A percentile compares a stretch with the other conserved stretches of the same genome.
Evolutionary conservation across 2,329 filamentous ascomycete genomes (phyloP).

Genomic region (Cadophora luteo-olivacea): DNA sequence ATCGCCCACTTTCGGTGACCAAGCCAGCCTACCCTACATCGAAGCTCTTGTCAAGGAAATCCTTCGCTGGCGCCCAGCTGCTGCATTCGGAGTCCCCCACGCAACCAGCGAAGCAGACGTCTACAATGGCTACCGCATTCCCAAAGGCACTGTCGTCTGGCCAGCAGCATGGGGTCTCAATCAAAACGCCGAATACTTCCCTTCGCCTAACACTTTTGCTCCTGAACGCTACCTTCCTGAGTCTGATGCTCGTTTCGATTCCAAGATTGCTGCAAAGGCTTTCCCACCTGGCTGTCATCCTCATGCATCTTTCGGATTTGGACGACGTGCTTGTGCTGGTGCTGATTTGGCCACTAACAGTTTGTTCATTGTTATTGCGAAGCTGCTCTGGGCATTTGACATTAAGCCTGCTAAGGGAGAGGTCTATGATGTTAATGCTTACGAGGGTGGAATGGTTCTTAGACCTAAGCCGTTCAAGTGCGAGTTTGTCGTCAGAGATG

Average conservation of each 20-base stretch:
- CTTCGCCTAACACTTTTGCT: slow-evolving; percentile 50
- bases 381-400: slow-evolving; percentile 19
- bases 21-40: slow-evolving; percentile 50
- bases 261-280: not conserved
- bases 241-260: slow-evolving; percentile 1
- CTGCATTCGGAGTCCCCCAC: slow-evolving; percentile 59
- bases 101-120: slow-evolving; percentile 57
- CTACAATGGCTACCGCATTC: slow-evolving; percentile 59
- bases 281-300: slow-evolving; percentile 9
- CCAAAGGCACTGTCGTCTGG: slow-evolving; percentile 46
- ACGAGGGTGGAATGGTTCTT: slow-evolving; percentile 3
- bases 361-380: slow-evolving; percentile 18
- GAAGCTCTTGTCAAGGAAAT: slow-evolving; percentile 54
- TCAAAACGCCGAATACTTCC: slow-evolving; percentile 47
- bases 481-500: slow-evolving; percentile 3
- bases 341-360: slow-evolving; percentile 15
- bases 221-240: slow-evolving; percentile 46
- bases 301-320: slow-evolving; percentile 16
- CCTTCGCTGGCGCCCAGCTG: slow-evolving; percentile 52
- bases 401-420: slow-evolving; percentile 9
- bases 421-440: slow-evolving; percentile 8
- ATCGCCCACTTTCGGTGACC: slow-evolving; percentile 54
- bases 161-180: slow-evolving; percentile 50
- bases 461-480: not conserved
- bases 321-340: slow-evolving; percentile 18